phyloP scores from a whole-genome alignment of 1,284 basidiomycete species.

The Sanghuangporus weigelae region DNA sequence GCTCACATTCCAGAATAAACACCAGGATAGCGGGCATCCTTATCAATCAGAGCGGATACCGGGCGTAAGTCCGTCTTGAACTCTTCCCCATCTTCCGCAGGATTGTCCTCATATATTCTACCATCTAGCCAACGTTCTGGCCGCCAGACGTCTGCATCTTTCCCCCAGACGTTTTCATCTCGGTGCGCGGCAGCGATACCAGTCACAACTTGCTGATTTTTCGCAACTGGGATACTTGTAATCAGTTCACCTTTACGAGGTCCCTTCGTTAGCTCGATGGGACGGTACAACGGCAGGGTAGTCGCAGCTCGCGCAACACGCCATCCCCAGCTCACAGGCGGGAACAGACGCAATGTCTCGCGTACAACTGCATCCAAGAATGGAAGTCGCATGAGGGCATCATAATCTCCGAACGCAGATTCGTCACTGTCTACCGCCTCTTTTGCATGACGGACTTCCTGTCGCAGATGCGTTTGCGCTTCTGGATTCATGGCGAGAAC shows the following conservation, averaged over 20 bases:
- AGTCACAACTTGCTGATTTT: conserved; percentile 21
- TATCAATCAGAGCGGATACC: neutral
- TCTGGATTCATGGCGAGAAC: conserved; percentile 33
- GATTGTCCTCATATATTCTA: neutral
- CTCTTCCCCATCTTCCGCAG: neutral
- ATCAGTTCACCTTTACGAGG: neutral
- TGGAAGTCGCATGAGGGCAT: conserved; percentile 28
- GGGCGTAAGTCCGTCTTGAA: conserved; percentile 1
- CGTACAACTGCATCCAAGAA: conserved; percentile 31
- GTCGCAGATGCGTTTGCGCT: conserved; percentile 34
- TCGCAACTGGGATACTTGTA: conserved; percentile 8
- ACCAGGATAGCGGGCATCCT: conserved; percentile 13
- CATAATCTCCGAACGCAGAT: conserved; percentile 11
- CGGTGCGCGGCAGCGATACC: conserved; percentile 26
- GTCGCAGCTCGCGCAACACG: conserved; percentile 14
- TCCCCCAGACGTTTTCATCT: conserved; percentile 28
- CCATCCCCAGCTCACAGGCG: conserved; percentile 20
- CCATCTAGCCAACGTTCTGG: conserved; percentile 28
- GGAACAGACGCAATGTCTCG: conserved; percentile 24
- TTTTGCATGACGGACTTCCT: conserved; percentile 30
- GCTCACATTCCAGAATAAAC: conserved; percentile 17
- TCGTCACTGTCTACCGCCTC: neutral
- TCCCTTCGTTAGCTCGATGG: neutral
- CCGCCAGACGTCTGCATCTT: conserved; percentile 28
- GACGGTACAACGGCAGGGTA: conserved; percentile 8